Base-by-base conservation (phyloP, 257 asterid genomes). In the Solanum ahanhuiri region DNA sequence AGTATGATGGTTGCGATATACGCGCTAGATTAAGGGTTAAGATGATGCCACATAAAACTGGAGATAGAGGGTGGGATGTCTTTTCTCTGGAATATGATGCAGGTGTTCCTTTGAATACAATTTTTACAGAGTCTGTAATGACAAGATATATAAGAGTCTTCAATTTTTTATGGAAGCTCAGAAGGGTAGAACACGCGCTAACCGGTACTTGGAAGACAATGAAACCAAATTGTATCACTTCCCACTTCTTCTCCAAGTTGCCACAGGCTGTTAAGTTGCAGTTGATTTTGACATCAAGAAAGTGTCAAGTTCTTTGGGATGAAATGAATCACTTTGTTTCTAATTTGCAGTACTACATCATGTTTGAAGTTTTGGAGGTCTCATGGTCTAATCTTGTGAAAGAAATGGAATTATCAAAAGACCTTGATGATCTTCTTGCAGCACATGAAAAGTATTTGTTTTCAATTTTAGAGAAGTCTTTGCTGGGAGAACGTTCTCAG, bases 1-100 rank as follows among this genome's bases (percentile, higher is more conserved):
- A 97, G 87, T 97, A 95, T 41, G 99, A 97, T 87, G 99, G 95
- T 89, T 93, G 92, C 79, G 99, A 95, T 89, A 91, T 97, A 88
- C 95, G 96, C 31, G 96, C 96, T 82, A 91, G 99, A 88, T 90
- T 97, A 89, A 92, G 98, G 91, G 99, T 97, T 86, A 97, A 95
- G 90, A 93, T 97, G 98, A 92, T 97, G 98, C 99, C 98, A 9
- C 98, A 95, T 89, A 94, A 94, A 84, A 85, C 95, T 1, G 99
- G 99, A 84, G 99, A 97, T 85, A 94, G 95, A 91, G 99, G 99
- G 57, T 97, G 99, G 99, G 99, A 97, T 89, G 99, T 97, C 69
- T 97, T 95, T 88, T 97, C 99, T 10, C 87, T 97, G 93, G 99
- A 97, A 89, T 97, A 95, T 69, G 98, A 95, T 90, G 96, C 99